Base-by-base conservation (phyloP, 768 basidiomycete species). In the Fomitopsis serialis region DNA sequence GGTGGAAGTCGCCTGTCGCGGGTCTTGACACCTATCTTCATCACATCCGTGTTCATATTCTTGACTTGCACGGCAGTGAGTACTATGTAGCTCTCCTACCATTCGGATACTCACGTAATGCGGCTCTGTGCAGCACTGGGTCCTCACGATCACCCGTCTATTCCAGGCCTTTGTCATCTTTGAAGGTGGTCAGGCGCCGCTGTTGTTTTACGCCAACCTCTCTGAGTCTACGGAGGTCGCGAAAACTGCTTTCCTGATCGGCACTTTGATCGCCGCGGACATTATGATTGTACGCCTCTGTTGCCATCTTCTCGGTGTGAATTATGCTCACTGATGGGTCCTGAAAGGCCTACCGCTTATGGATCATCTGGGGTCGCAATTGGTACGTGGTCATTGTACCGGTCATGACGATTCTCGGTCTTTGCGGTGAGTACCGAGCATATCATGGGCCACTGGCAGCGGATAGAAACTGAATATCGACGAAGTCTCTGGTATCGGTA, bases 121-220 rank as follows among this genome's bases (percentile, higher is more conserved):
- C 13, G 24, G 10, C 10, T 32, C 7, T 34, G 27, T 34, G 24
- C 24, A 54, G 53, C 46, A 54, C 29, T 54, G 53, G 53, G 21
- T 43, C 19, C 37, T 54, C 24, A 42, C 29, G 12, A 24, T 54
- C 19, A 40, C 22, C 2, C 53, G 53, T 13, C 13, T 54, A 21
- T 54, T 54, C 40, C 23, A 42, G 2, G 53, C 53, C 9, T 54
- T 54, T 37, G 23, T 48, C 42, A 32, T 15, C 27, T 43, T 29
- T n/a, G 29, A 42, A 37, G 40, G 42, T 4, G 53, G 53, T 11
- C 11, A 19, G 22, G 32, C 22, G 4, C 53, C 53, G 12, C 11
- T 32, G n/a, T 17, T 34, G 6, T 54, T 42, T 42, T 54, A 48
- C 29, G 36, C 53, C n/a, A 36, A 32, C 23, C 37, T 49, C 21